These are phyloP conservation scores for Nemania abortiva DNA, from an alignment of 2,329 filamentous ascomycete species.

Conservation along the genomic window DNA sequence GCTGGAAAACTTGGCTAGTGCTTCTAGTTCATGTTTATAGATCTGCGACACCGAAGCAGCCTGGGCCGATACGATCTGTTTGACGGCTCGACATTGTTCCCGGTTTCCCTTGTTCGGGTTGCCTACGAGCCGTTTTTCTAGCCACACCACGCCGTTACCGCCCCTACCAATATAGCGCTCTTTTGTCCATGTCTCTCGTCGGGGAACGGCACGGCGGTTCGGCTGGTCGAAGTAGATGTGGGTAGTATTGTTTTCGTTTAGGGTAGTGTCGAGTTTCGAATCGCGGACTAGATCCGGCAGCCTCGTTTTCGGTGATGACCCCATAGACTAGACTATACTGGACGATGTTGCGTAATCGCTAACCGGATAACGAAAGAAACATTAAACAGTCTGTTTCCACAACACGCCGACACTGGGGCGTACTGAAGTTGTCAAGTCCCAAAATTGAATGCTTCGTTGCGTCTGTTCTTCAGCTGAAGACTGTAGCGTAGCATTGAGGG, in stretches of 20 bases:
- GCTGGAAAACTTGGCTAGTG: constrained; percentile 20
- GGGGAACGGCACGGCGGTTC: constrained; percentile 4
- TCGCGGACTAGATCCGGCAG: constrained; percentile 24
- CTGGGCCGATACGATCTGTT: constrained; percentile 19
- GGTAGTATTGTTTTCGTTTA: not conserved
- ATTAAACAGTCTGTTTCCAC: not conserved
- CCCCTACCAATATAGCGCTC: constrained; percentile 14
- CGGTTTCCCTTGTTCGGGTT: not conserved
- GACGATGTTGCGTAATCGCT: no score
- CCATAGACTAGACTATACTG: not conserved
- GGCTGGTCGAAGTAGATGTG: constrained; percentile 26
- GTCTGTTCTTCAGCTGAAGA: no score
- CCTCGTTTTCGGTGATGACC: not conserved
- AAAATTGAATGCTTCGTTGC: no score
- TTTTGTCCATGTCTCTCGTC: constrained; percentile 21
- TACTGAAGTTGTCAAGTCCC: no score
- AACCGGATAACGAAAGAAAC: not conserved
- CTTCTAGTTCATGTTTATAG: constrained; percentile 24
- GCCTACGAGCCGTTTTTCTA: constrained; percentile 6
- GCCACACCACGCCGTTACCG: constrained; percentile 22
- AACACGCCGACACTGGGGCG: not conserved
- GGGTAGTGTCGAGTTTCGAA: constrained; percentile 15
- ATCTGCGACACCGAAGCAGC: constrained; percentile 4
- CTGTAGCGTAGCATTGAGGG: no score
- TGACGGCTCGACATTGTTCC: constrained; percentile 15